Percentiles rank a stretch among this genome's conserved stretches.
phyloP scores from a whole-genome alignment of 306 rosid species.

The Datisca glomerata region DNA sequence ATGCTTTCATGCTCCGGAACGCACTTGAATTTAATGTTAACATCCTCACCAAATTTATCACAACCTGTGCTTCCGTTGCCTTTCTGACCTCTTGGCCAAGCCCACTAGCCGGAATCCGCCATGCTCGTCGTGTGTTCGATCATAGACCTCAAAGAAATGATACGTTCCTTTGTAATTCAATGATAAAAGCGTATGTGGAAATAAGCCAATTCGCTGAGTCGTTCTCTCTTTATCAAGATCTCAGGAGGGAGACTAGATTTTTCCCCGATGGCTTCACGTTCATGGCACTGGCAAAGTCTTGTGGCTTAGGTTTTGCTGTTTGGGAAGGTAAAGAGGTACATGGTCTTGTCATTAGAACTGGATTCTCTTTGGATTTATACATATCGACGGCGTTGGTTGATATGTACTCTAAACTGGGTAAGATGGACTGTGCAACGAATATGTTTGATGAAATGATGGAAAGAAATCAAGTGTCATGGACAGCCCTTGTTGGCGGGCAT shows the following conservation, averaged over 20 bases:
- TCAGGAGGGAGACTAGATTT: slow-evolving; percentile 19
- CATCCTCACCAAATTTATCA: slow-evolving; percentile 53
- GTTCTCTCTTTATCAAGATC: slow-evolving; percentile 33
- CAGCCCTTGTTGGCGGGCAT: slow-evolving; percentile 53
- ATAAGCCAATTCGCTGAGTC: slow-evolving; percentile 22
- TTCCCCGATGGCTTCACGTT: slow-evolving; percentile 32
- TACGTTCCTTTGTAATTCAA: slow-evolving; percentile 41
- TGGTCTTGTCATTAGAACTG: slow-evolving; percentile 27
- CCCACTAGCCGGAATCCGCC: slow-evolving; percentile 18
- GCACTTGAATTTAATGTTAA: slow-evolving; percentile 42
- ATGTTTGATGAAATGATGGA: slow-evolving; percentile 50
- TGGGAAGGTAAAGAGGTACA: slow-evolving; percentile 38
- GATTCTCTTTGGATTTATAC: slow-evolving; percentile 39
- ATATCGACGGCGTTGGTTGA: slow-evolving; percentile 48
- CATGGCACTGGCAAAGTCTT: slow-evolving; percentile 36
- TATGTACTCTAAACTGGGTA: slow-evolving; percentile 45
- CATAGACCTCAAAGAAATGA: slow-evolving; percentile 19
- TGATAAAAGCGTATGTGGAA: slow-evolving; percentile 30
- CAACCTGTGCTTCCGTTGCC: slow-evolving; percentile 27
- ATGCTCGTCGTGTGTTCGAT: slow-evolving; percentile 50
- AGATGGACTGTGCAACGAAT: slow-evolving; percentile 30
- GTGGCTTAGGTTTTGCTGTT: slow-evolving; percentile 17
- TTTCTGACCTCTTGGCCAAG: not conserved
- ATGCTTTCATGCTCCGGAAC: slow-evolving; percentile 51
- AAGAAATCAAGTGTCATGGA: slow-evolving; percentile 48